Conservation (phyloP, 768 basidiomycete species). For the Mycena galopus region DNA sequence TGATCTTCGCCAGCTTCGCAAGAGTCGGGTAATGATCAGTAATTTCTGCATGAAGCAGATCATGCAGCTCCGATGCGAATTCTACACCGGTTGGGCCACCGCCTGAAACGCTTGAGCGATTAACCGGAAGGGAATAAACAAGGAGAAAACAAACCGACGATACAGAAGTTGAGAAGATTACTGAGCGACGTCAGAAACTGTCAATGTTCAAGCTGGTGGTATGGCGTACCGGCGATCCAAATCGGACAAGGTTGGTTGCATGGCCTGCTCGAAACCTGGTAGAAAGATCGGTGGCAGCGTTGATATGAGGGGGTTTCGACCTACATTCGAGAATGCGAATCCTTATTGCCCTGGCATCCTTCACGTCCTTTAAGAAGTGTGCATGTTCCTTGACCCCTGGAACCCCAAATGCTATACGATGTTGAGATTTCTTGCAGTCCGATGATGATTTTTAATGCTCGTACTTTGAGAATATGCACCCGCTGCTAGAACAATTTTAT, state of each 20-base stretch:
- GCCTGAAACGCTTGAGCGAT: constrained; percentile 52
- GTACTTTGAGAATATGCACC: constrained; percentile 89
- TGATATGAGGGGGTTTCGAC: constrained; percentile 28
- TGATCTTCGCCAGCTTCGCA: constrained; percentile 75
- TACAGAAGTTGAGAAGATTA: constrained; percentile 86
- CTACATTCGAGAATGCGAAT: constrained; percentile 80
- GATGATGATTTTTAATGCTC: constrained; percentile 31
- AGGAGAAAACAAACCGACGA: constrained; percentile 71
- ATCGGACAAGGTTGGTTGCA: constrained; percentile 83
- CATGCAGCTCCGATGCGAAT: constrained; percentile 86
- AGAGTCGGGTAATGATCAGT: constrained; percentile 72
- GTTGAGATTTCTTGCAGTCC: constrained; percentile 12
- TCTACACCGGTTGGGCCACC: constrained; percentile 86
- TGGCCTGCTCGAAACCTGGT: constrained; percentile 87
- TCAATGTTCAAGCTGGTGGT: neutral
- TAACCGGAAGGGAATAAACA: neutral
- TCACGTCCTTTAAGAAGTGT: constrained; percentile 85
- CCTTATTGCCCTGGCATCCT: constrained; percentile 80
- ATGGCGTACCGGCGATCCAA: constrained; percentile 62
- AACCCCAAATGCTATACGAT: constrained; percentile 72
- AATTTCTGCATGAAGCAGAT: constrained; percentile 79
- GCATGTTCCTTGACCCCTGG: constrained; percentile 87
- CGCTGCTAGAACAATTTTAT: constrained; percentile 87
- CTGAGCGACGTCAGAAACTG: constrained; percentile 39
- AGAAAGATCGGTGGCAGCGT: neutral